These are phyloP conservation scores for Fusarium brevicatenulatum DNA, from an alignment of 2,329 filamentous ascomycete genomes.

Conservation along the genomic window DNA sequence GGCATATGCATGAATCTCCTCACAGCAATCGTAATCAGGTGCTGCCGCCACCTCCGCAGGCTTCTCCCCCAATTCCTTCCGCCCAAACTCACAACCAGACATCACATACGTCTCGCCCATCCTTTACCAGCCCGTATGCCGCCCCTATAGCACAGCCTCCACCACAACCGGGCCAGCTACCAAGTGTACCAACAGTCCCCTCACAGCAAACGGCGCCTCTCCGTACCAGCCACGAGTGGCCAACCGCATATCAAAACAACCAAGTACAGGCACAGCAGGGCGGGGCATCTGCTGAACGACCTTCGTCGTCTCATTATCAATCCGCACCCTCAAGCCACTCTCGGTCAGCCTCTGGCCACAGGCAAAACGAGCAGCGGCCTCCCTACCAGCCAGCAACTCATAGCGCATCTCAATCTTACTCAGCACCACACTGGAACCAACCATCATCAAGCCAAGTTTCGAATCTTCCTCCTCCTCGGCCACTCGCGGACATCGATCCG, in stretches of 20 bases:
- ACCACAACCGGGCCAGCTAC: not conserved
- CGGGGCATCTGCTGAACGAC: not conserved
- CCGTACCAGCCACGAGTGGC: not conserved
- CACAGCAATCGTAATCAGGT: not conserved
- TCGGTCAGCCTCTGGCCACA: not conserved
- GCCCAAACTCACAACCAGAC: not conserved
- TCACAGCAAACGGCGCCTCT: not conserved
- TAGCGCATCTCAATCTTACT: not conserved
- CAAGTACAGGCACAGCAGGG: not conserved
- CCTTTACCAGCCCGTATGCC: not conserved
- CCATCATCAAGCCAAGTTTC: not conserved
- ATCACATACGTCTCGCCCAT: not conserved
- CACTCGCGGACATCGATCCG: not conserved
- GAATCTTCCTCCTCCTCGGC: not conserved
- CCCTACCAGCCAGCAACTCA: not conserved
- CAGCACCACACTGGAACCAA: not conserved
- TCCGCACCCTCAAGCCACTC: not conserved
- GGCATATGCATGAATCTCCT: not conserved
- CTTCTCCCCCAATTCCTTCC: not conserved
- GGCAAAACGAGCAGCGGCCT: not conserved
- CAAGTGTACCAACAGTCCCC: not conserved
- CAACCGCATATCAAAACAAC: not conserved
- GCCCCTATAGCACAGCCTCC: not conserved
- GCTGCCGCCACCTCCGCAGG: not conserved
- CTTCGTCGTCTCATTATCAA: not conserved